A percentile compares a stretch with the other conserved stretches of the same genome.
Evolutionary conservation across 2,329 filamentous ascomycete species (phyloP).

Genomic region (Colletotrichum tanaceti): DNA sequence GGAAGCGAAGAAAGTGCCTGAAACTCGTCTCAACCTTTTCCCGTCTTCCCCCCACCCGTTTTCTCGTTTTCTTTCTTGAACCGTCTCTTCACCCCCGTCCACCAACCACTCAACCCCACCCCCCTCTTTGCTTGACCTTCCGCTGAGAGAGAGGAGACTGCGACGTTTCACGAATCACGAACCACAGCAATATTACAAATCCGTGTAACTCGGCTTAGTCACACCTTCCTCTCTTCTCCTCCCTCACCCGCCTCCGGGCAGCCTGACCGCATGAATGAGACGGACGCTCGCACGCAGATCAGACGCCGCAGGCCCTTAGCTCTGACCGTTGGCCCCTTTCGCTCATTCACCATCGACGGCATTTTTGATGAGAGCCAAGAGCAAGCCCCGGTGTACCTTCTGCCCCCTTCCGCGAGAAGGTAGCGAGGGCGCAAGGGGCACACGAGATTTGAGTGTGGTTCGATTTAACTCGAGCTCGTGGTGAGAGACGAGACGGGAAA

Average conservation of each 20-base stretch:
- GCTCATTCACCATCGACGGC: not conserved
- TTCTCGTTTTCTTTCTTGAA: not conserved
- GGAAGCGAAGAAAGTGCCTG: not conserved
- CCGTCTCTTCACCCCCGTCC: not conserved
- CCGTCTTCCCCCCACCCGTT: not conserved
- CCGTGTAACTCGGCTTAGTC: not conserved
- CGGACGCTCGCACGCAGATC: conserved; percentile 12
- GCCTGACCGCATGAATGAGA: conserved; percentile 6
- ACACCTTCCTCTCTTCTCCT: not conserved
- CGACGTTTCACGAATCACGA: conserved; percentile 4
- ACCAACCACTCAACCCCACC: too few relatives aligned
- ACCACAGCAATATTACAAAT: not conserved
- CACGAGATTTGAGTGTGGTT: not conserved
- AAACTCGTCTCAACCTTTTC: conserved; percentile 18
- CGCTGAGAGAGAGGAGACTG: not conserved
- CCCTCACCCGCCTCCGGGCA: not conserved
- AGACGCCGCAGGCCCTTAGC: conserved; percentile 17
- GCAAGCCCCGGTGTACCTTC: not conserved
- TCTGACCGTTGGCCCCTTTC: not conserved
- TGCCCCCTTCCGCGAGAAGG: not conserved
- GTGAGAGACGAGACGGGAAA: conserved; percentile 2
- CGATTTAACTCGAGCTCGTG: not conserved
- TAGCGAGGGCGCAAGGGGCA: not conserved
- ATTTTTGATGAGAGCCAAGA: not conserved
- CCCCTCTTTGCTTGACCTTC: not conserved